Base-by-base conservation (phyloP, 768 basidiomycete genomes). In the Pisolithus orientalis region DNA sequence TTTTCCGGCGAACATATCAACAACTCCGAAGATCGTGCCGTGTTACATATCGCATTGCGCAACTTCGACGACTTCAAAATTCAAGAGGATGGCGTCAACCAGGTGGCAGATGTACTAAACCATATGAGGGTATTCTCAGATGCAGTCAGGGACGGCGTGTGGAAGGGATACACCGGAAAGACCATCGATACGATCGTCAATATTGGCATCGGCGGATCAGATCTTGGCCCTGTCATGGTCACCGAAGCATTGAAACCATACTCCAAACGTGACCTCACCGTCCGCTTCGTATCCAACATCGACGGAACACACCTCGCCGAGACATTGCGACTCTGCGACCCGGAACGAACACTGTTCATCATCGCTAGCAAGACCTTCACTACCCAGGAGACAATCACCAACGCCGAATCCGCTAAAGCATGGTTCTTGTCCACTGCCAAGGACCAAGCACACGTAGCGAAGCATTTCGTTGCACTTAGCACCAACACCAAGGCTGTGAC, bases 361-460 rank as follows among this genome's bases (percentile, higher is more conserved):
- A 87, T 98, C 62, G 95, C 95, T n/a, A 86, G 83, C 69, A 98
- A 99, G 80, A 98, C 96, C 2, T 99, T 98, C 70, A 99, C 96
- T 17, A 99, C 96, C 8, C 95, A 99, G 73, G 96, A 99, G 78
- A 98, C 95, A 16, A 97, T 98, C 75, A 98, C 96, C 57, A 99
- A 99, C 67, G 96, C 96, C 38, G 89, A 90, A 70, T 87, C 82
- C 43, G 96, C 96, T 11, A 81, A 90, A 40, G 84, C 84, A 46
- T 99, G 96, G 96, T 99, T 99, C 87, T 77, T 98, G 50, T 65
- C 73, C 17, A 69, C 73, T 5, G 94, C 96, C 17, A 83, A 82
- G 61, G 93, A 96, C 66, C 86, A 88, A 72, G 77, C 79, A 2
- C 93, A 97, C 72, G 90, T 98, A 55, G 93, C 95, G 55, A 98